Evolutionary conservation across 2,329 filamentous ascomycete species (phyloP).

Genomic region (Alternaria sp.): DNA sequence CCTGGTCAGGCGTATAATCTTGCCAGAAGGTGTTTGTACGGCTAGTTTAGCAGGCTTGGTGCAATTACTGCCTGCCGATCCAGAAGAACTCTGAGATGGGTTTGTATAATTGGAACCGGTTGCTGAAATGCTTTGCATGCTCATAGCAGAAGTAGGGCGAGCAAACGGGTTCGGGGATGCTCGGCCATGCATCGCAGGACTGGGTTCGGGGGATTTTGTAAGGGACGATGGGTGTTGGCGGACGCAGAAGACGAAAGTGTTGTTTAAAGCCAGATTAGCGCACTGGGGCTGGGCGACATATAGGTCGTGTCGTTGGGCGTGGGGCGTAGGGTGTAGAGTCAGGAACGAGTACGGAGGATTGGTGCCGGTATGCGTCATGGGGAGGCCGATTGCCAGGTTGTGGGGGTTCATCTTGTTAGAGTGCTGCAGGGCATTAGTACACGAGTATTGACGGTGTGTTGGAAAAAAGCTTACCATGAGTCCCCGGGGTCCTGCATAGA

Average conservation of each 20-base stretch:
- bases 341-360: constrained; percentile 96
- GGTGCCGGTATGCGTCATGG: constrained; percentile 86
- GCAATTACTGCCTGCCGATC: constrained; percentile 64
- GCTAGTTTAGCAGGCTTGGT: constrained; percentile 92
- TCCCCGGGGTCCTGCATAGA: constrained; percentile 93
- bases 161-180: constrained; percentile 62
- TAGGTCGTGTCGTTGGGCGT: constrained; percentile 95
- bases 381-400: constrained; percentile 86
- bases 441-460: not conserved
- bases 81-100: constrained; percentile 65
- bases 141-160: constrained; percentile 67
- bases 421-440: constrained; percentile 61
- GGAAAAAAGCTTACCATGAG: constrained; percentile 69
- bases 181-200: constrained; percentile 54
- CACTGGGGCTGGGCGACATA: constrained; percentile 98
- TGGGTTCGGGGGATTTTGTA: constrained; percentile 44
- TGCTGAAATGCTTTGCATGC: constrained; percentile 65
- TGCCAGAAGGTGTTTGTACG: constrained; percentile 91
- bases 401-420: constrained; percentile 96
- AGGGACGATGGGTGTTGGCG: constrained; percentile 84
- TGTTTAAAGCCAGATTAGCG: constrained; percentile 84
- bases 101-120: constrained; percentile 62
- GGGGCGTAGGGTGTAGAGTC: constrained; percentile 90
- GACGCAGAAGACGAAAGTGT: constrained; percentile 96
- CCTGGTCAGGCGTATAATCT: constrained; percentile 86